phyloP scores from a whole-genome alignment of 176 grass and related monocot species.

The Musa itinerans region DNA sequence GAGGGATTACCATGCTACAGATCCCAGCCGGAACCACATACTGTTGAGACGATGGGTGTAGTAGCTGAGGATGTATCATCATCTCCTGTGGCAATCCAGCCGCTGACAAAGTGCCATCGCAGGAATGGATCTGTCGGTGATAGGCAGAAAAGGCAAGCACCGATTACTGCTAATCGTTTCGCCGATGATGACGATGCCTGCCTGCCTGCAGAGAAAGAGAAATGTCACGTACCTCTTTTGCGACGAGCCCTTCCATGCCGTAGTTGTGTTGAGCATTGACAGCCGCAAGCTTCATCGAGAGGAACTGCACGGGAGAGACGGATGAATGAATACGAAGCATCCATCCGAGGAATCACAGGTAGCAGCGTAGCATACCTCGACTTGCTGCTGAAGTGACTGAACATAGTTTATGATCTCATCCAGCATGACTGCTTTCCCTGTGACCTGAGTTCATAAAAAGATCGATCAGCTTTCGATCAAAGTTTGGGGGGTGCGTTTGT shows the following conservation, averaged over 20 bases:
- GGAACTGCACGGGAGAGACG: background rate
- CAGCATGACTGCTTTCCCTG: slow-evolving; percentile 8
- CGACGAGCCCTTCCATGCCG: background rate
- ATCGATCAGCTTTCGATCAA: too few species aligned
- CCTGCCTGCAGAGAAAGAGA: background rate
- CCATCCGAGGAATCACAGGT: too few species aligned
- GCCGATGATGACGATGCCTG: too few species aligned
- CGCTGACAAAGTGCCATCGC: background rate
- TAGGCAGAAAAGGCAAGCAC: background rate
- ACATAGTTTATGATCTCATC: slow-evolving; percentile 25
- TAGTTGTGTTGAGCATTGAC: background rate
- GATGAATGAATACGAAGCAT: too few species aligned
- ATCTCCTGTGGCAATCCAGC: slow-evolving; percentile 7
- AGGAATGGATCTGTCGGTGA: background rate
- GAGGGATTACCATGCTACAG: slow-evolving; percentile 1
- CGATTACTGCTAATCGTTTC: background rate
- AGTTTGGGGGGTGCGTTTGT: too few species aligned
- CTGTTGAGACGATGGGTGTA: background rate
- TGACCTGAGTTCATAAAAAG: background rate
- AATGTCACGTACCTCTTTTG: background rate
- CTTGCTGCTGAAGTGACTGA: slow-evolving; percentile 11
- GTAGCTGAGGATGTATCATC: background rate
- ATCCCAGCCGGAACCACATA: background rate
- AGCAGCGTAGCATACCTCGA: background rate
- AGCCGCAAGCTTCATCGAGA: slow-evolving; percentile 13